Conservation (phyloP, 148 eudicot genomes). For the Persicaria tinctoria region DNA sequence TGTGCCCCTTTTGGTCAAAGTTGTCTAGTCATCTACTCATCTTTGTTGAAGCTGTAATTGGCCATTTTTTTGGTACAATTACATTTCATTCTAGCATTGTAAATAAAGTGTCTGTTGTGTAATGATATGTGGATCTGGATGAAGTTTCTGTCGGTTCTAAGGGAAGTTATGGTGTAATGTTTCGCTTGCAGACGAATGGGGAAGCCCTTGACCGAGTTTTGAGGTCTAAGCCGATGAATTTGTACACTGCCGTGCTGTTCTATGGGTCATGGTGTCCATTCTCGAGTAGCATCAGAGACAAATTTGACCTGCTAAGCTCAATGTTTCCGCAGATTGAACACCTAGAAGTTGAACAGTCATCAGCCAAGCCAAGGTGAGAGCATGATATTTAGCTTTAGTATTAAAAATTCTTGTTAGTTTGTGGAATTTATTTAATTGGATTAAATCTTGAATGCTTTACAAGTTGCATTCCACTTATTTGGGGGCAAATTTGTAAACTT, state of each 20-base stretch:
- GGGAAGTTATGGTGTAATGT: neutral
- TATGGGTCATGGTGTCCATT: constrained; percentile 62
- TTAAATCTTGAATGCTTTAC: neutral
- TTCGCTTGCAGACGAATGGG: constrained; percentile 35
- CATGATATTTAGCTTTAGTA: neutral
- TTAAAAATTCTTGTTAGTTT: neutral
- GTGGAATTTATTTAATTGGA: neutral
- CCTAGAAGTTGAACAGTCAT: constrained; percentile 48
- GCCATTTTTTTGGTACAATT: neutral
- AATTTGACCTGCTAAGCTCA: constrained; percentile 42
- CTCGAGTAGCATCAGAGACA: constrained; percentile 28
- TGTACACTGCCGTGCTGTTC: constrained; percentile 40
- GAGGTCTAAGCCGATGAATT: constrained; percentile 25
- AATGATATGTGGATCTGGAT: neutral
- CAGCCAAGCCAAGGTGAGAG: constrained; percentile 51
- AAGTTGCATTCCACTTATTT: neutral
- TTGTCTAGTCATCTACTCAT: neutral
- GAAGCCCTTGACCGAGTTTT: constrained; percentile 40
- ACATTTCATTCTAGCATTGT: neutral
- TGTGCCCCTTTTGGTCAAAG: neutral
- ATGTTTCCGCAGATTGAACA: constrained; percentile 62
- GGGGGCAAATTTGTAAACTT: neutral
- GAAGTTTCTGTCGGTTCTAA: neutral
- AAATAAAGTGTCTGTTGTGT: neutral
- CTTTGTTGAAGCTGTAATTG: neutral